phyloP scores from a whole-genome alignment of 805 yeast species.

The Torulaspora quercuum region DNA sequence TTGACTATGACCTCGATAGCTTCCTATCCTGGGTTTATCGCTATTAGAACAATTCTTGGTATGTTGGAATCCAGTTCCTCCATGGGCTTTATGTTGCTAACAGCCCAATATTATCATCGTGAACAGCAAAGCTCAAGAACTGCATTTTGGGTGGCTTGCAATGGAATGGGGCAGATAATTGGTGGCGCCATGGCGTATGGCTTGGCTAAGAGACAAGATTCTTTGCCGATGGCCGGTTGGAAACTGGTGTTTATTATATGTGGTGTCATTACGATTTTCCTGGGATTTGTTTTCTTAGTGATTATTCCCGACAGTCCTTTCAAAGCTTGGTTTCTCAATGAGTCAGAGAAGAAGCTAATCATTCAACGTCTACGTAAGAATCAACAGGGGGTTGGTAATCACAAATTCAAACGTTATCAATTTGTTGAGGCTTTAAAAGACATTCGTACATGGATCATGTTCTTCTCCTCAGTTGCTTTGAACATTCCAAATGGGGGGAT shows the following conservation, averaged over 20 bases:
- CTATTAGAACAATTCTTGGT: constrained; percentile 50
- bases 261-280: constrained; percentile 49
- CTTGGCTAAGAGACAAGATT: constrained; percentile 48
- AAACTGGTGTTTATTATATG: constrained; percentile 54
- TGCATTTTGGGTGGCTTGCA: constrained; percentile 52
- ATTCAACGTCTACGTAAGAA: constrained; percentile 44
- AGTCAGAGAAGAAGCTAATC: constrained; percentile 43
- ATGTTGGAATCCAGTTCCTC: constrained; percentile 51
- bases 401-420: constrained; percentile 43
- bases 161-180: constrained; percentile 46
- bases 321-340: constrained; percentile 39
- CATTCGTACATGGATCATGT: constrained; percentile 48
- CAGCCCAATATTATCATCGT: constrained; percentile 55
- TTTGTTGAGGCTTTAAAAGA: constrained; percentile 45
- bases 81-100: constrained; percentile 52
- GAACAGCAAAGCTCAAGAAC: constrained; percentile 49
- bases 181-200: constrained; percentile 50
- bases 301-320: constrained; percentile 49
- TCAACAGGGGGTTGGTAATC: constrained; percentile 52
- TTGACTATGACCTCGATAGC: constrained; percentile 47
- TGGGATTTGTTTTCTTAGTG: constrained; percentile 44
- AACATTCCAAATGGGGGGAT: constrained; percentile 49
- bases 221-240: constrained; percentile 48
- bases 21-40: constrained; percentile 50
- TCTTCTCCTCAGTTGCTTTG: constrained; percentile 44